Evolutionary conservation across 306 rosid species (phyloP), one percentile per base, ranked within the genome.

Genomic region (Canavalia ensiformis): DNA sequence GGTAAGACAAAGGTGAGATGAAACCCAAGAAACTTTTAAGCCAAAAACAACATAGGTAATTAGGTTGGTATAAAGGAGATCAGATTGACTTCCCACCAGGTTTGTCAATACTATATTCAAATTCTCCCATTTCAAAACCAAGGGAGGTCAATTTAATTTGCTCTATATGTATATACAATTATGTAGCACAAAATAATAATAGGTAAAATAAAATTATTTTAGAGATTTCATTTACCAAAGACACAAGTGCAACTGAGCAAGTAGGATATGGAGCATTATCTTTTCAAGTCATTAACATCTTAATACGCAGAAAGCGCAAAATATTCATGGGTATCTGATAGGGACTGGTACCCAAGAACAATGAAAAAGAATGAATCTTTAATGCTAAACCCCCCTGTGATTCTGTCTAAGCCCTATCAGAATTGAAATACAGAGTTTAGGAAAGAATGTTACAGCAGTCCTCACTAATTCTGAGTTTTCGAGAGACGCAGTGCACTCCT

Each of bases 61-160:
- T 37, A 35, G 28, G 47, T 13, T 50, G 3, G 37, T 42, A 42
- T 55, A 77, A 18, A 62, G 79, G 1, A 81, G 72, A 63, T 73
- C 12, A 18, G 46, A 46, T 64, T 73, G 28, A 54, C 51, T 44
- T 33, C 70, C 52, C 35, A n/a, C 52, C 51, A 44, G 51, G 60
- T 81, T 49, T 74, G 62, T 45, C 68, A 25, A 71, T 59, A 70
- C 56, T 8, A 37, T 44, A 81, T 72, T 81, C 60, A 54, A 65
- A 74, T 63, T 33, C 41, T 73, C 68, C 45, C 60, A 33, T 56
- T 56, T 68, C 70, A 79, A 68, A 65, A 54, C 51, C 41, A 51
- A 33, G 54, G 51, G 60, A 72, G 37, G 84, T 51, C 37, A 9
- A 71, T 46, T 79, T 50, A 46, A 41, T 81, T 81, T 62, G 9